A percentile compares a stretch with the other conserved stretches of the same genome.
Conservation (phyloP, 805 yeast species). For the Candida yuanshanica region DNA sequence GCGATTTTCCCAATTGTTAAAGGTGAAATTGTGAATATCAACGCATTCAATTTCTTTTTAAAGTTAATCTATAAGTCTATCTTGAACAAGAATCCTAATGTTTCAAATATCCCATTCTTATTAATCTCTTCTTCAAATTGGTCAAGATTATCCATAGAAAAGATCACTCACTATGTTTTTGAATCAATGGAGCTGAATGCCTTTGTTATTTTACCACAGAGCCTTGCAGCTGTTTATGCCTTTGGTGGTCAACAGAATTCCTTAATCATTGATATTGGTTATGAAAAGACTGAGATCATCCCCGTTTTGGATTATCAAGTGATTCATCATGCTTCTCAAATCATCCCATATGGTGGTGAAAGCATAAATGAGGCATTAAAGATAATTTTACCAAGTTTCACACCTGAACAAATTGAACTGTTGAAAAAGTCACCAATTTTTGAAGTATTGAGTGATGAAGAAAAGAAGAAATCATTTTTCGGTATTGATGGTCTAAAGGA, state of each 20-base stretch:
- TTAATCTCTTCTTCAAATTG: constrained; percentile 63
- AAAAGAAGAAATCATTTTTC: constrained; percentile 54
- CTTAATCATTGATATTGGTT: constrained; percentile 77
- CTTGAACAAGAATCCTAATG: constrained; percentile 24
- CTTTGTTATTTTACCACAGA: constrained; percentile 60
- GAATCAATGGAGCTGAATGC: constrained; percentile 70
- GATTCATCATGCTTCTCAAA: constrained; percentile 46
- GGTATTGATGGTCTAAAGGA: constrained; percentile 44
- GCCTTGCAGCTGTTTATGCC: constrained; percentile 71
- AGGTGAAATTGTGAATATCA: constrained; percentile 61
- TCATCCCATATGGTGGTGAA: constrained; percentile 56
- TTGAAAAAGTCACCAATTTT: constrained; percentile 71
- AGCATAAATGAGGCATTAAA: constrained; percentile 51
- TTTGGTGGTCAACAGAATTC: constrained; percentile 60
- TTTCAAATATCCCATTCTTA: constrained; percentile 58
- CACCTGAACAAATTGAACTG: constrained; percentile 56
- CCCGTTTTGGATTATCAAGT: constrained; percentile 75
- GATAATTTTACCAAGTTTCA: constrained; percentile 52
- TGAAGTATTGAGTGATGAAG: constrained; percentile 73
- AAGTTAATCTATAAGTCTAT: constrained; percentile 45
- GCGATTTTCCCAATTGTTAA: constrained; percentile 57
- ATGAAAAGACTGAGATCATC: constrained; percentile 64
- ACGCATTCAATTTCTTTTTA: constrained; percentile 61
- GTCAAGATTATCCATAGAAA: constrained; percentile 64
- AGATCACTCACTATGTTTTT: constrained; percentile 66